Base-by-base conservation (phyloP, 1,284 basidiomycete genomes). In the Rhodotorula sp. region DNA sequence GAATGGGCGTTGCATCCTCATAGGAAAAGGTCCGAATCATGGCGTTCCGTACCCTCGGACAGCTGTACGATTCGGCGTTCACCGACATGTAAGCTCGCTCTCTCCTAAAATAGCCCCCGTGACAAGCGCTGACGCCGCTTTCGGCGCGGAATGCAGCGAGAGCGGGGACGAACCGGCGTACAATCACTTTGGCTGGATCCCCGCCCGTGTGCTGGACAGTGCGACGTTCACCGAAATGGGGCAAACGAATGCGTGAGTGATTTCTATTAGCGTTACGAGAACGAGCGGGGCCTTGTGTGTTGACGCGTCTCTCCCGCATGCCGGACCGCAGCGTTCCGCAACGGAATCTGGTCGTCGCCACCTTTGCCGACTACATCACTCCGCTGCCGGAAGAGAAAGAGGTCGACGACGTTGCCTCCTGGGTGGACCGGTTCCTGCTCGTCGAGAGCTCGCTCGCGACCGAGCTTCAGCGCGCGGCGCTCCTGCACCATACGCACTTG, bases 101-200 rank as follows among this genome's bases (percentile, higher is more conserved):
- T 7, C 12, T 42, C 44, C 46, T 29, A 18, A 10, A 22, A 44
- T 48, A 14, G 49, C 54, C 26, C 20, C n/a, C 22, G 46, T 64
- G 49, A 53, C 56, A 26, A 6, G 46, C 7, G 17, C 20, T 55
- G 22, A 22, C n/a, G 22, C 10, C 12, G 12, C 8, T 44, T 5
- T 29, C 24, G 3, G 22, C n/a, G 26, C 37, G 37, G 10, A 14
- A 12, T 12, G 37, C 72, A 96, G 93, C 75, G 93, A 95, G 79
- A 89, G 87, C 70, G 87, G 88, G 66, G 91, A 93, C 70, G 81
- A 85, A 1, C 83, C 86, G 0, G 91, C 93, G 0, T 84, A 89
- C 26, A 80, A 84, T 29, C 91, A 95, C 65, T 97, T 99, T 78
- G 87, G 87, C 0, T 99, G 96, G 96, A 98, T 99, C 71, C 95